Evolutionary conservation across 306 rosid genomes (phyloP), one percentile per base, ranked within the genome.

Genomic region (Medicago arabica): DNA sequence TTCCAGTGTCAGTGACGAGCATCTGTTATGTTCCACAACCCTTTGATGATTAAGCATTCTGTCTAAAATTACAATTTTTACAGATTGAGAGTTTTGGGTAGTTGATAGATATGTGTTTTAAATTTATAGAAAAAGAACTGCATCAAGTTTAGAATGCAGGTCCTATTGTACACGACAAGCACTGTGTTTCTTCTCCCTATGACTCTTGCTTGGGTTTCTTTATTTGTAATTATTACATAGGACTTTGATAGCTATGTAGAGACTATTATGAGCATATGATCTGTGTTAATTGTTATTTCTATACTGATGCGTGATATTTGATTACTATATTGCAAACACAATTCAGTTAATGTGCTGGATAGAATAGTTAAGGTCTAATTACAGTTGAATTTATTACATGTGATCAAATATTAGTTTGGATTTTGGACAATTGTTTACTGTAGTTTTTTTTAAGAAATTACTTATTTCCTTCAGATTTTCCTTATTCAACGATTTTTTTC

Each of bases 381-480:
- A 15, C 49, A 18, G 67, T 72, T 67, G 46, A 14, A 21, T 64
- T 76, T 43, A 68, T 67, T 43, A 14, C 47, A 34, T 46, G 18
- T 28, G 14, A 55, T 70, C 23, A 55, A 53, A 70, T 58, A 67
- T 72, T 77, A 67, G 65, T 84, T 71, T 71, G 11, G 19, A 50
- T 39, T 49, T 5, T 23, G 55, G 70, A 54, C 75, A 70, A 39
- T 16, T 74, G 73, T 58, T 66, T 79, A 53, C 62, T 39, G 9
- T 40, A 76, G 54, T 71, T 71, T 60, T 64, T 50, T 44, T 66
- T 18, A 40, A 59, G 23, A 59, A 40, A 43, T 59, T 59, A 19
- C 18, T 9, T 71, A 18, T 58, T 54, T 69, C 28, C 53, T 51
- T 70, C 38, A 2, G 31, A 31, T 67, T 74, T 53, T 61, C 64